Evolutionary conservation across 768 basidiomycete genomes (phyloP), one percentile per base, ranked within the genome.

Genomic region (Serpula lacrymans): DNA sequence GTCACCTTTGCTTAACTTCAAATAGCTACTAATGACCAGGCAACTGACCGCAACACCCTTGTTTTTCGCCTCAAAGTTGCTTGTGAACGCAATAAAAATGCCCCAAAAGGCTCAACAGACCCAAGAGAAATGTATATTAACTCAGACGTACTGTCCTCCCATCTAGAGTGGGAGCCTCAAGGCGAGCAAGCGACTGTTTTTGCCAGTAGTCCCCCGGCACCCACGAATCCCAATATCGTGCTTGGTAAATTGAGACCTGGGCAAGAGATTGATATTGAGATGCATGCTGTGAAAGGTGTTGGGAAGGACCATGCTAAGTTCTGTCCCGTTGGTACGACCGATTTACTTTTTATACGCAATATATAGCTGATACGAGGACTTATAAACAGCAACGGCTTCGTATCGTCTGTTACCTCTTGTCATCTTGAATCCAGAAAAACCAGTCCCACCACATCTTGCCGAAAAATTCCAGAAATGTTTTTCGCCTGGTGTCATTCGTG

Each of bases 221-320:
- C 91, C 3, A 84, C 80, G 11, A 86, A 89, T 50, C 70, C 68
- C 4, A 79, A 96, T 54, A 93, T 96, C 43, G 84, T 98, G 21
- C 69, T 99, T 20, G 86, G 84, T 2, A 98, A 98, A 60, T 67
- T 98, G 37, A 72, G 94, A 32, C 95, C 95, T 0, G 95, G 94
- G 5, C 96, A 99, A 63, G 72, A 75, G 36, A 69, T 99, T 28
- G 75, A 88, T 29, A 77, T 89, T 67, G 86, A 92, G 53, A 54
- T 94, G 41, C 93, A 98, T 54, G 94, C 92, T 16, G 70, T 93
- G 46, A 98, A 98, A 54, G 88, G 91, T 11, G 79, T 89, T 12
- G 93, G 93, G 12, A 88, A 88, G 54, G 91, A 94, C 46, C 95
- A 99, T 53, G 93, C 96, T 33, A 99, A 99, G 59, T 99, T 89